These are phyloP conservation scores for Rhodotorula sp. DNA, from an alignment of 1,284 basidiomycete genomes.

Conservation along the genomic window DNA sequence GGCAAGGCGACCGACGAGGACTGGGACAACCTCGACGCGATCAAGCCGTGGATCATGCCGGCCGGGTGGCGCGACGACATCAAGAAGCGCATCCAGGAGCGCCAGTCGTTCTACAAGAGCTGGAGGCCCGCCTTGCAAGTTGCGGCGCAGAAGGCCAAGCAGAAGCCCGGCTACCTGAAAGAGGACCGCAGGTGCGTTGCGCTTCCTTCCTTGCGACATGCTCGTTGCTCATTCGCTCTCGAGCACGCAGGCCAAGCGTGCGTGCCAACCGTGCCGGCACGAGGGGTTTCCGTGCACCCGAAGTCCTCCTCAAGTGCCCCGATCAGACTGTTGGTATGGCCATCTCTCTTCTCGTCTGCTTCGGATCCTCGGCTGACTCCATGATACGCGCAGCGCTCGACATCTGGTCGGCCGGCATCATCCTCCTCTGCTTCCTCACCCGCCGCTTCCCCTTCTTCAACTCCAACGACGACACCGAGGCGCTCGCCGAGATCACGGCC, in stretches of 20 bases:
- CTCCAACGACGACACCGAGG: constrained; percentile 91
- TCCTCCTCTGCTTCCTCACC: constrained; percentile 87
- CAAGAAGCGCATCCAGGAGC: constrained; percentile 37
- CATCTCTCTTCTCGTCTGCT: not conserved
- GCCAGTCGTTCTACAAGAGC: constrained; percentile 38
- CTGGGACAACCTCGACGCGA: not conserved
- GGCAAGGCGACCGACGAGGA: not conserved
- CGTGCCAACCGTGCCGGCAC: constrained; percentile 97
- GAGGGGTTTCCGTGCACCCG: constrained; percentile 92
- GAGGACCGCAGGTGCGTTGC: constrained; percentile 52
- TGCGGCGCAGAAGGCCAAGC: constrained; percentile 47
- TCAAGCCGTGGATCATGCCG: constrained; percentile 30
- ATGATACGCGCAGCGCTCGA: constrained; percentile 72
- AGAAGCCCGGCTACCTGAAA: constrained; percentile 51
- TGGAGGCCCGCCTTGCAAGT: constrained; percentile 59
- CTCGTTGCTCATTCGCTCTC: not conserved
- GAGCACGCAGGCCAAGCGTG: constrained; percentile 61
- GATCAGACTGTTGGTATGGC: constrained; percentile 84
- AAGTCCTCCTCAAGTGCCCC: constrained; percentile 92
- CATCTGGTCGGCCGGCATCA: constrained; percentile 92
- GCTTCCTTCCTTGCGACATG: no score
- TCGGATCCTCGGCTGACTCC: not conserved
- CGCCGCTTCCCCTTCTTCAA: constrained; percentile 94
- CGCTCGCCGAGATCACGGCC: constrained; percentile 87
- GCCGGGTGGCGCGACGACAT: constrained; percentile 20